Percentiles rank a stretch among this genome's conserved stretches.
These are phyloP conservation scores for Oryza nivara DNA, from an alignment of 176 grass and related monocot genomes.

Conservation along the genomic window DNA sequence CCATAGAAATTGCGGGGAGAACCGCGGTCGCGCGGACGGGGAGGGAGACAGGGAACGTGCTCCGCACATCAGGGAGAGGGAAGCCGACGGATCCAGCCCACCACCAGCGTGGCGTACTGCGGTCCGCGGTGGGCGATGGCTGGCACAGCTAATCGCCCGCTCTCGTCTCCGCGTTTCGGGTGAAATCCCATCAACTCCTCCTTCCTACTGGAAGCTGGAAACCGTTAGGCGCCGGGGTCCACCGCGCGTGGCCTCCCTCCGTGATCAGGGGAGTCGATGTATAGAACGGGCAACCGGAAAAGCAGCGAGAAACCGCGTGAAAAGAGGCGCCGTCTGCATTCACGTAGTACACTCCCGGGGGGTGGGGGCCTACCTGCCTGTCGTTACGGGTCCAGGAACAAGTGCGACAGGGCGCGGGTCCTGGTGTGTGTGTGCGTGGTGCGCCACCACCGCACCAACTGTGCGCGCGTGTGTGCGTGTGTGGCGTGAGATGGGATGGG, in stretches of 20 bases:
- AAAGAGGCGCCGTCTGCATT: background rate
- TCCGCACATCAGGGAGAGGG: background rate
- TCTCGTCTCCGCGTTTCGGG: too few relatives aligned
- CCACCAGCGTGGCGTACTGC: background rate
- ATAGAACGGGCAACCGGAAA: constrained; percentile 22
- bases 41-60: background rate
- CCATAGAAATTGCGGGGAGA: background rate
- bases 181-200: too few relatives aligned
- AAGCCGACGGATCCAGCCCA: background rate
- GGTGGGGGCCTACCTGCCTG: too few relatives aligned
- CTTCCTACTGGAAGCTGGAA: constrained; percentile 16
- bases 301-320: constrained; percentile 32
- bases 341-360: too few relatives aligned
- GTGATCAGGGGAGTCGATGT: constrained; percentile 13
- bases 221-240: background rate
- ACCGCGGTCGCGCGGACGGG: background rate
- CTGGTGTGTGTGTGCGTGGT: background rate
- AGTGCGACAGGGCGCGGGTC: background rate
- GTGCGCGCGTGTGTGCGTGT: background rate
- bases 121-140: too few relatives aligned
- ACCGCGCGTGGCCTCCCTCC: background rate
- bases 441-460: constrained; percentile 21
- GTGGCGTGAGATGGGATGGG: too few relatives aligned
- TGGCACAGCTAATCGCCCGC: background rate
- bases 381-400: background rate